Conservation (phyloP, 176 grass and related monocot species). For the Dactylis glomerata region DNA sequence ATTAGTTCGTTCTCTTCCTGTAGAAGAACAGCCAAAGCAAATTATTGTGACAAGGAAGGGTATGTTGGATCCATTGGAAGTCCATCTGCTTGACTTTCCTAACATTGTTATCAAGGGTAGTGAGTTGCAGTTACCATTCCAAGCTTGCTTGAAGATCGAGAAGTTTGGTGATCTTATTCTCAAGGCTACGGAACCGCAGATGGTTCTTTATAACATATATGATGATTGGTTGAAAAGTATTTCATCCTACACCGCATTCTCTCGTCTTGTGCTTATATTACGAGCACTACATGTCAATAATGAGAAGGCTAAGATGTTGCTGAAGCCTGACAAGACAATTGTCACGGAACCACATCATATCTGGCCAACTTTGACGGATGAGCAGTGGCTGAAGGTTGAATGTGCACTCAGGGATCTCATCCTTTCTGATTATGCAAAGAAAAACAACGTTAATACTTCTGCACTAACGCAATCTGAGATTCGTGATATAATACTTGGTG, state of each 20-base stretch:
- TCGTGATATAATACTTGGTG: conserved; percentile 98
- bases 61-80: conserved; percentile 99
- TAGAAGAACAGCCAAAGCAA: conserved; percentile 98
- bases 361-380: conserved; percentile 91
- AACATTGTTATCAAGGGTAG: conserved; percentile 99
- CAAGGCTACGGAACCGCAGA: conserved; percentile 96
- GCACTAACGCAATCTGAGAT: conserved; percentile 98
- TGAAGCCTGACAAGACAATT: conserved; percentile 98
- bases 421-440: conserved; percentile 98
- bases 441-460: conserved; percentile 98
- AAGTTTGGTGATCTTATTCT: conserved; percentile 98
- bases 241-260: conserved; percentile 97
- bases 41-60: conserved; percentile 97
- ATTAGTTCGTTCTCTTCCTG: conserved; percentile 85
- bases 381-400: conserved; percentile 99
- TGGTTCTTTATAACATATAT: conserved; percentile 98
- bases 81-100: conserved; percentile 97
- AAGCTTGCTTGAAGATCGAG: conserved; percentile 99
- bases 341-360: conserved; percentile 95
- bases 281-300: conserved; percentile 95
- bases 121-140: conserved; percentile 96
- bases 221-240: conserved; percentile 99
- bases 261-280: conserved; percentile 88
- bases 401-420: conserved; percentile 96
- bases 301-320: conserved; percentile 98